Conservation (phyloP, 1,284 basidiomycete genomes). For the Sporisorium reilianum region DNA sequence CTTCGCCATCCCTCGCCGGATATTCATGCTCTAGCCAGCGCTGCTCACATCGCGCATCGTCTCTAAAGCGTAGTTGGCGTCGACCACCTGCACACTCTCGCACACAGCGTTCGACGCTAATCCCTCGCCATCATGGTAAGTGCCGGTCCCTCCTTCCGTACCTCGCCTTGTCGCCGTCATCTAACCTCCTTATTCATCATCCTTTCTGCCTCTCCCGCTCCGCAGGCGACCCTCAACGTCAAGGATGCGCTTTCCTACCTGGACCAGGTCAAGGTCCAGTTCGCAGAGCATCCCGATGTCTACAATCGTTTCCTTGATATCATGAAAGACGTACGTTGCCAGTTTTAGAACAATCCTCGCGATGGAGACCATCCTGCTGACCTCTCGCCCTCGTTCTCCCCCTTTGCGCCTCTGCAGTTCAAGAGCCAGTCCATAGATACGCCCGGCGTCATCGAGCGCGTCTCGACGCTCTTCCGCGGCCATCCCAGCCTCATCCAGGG, state of each 20-base stretch:
- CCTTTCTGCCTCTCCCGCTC: not conserved
- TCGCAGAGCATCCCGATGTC: conserved; percentile 90
- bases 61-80: not conserved
- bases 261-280: conserved; percentile 91
- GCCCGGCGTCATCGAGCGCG: conserved; percentile 96
- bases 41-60: not conserved
- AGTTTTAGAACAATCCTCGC: no score
- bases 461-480: conserved; percentile 93
- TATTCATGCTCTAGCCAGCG: conserved; percentile 8
- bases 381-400: not conserved
- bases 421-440: conserved; percentile 81
- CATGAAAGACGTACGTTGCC: conserved; percentile 83
- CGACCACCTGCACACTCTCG: not conserved
- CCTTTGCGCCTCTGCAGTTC: conserved; percentile 48
- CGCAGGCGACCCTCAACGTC: conserved; percentile 69
- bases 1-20: not conserved
- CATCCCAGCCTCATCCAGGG: conserved; percentile 95
- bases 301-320: conserved; percentile 98
- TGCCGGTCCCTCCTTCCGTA: not conserved
- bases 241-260: conserved; percentile 96
- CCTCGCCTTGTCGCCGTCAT: no score
- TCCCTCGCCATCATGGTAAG: conserved; percentile 39
- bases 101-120: conserved; percentile 24
- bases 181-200: conserved; percentile 5
- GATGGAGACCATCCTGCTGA: conserved; percentile 1